phyloP scores from a whole-genome alignment of 2,329 filamentous ascomycete genomes.

The Talaromyces marneffei region DNA sequence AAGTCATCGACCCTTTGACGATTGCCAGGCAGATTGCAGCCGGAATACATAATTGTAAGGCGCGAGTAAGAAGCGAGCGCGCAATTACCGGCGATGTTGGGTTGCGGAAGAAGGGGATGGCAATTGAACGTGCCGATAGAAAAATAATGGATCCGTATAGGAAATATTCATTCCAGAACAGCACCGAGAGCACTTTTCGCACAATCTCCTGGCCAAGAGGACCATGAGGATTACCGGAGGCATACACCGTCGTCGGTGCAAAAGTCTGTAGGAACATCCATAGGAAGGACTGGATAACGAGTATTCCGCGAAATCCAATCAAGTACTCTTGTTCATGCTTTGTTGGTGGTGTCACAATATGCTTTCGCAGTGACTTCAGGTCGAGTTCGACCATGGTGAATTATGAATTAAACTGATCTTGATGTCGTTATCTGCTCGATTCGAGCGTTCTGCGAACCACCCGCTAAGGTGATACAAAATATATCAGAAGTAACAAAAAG shows the following conservation, averaged over 20 bases:
- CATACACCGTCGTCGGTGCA: constrained; percentile 37
- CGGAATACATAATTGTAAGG: constrained; percentile 39
- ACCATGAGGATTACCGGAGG: constrained; percentile 29
- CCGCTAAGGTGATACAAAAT: background rate
- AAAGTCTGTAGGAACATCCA: constrained; percentile 44
- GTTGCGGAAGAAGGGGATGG: constrained; percentile 38
- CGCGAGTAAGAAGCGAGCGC: constrained; percentile 38
- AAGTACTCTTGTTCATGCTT: constrained; percentile 34
- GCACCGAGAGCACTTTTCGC: constrained; percentile 41
- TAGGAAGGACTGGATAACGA: constrained; percentile 40
- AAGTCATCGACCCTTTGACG: constrained; percentile 21
- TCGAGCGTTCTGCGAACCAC: background rate
- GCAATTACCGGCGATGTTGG: constrained; percentile 31
- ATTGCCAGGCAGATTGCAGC: constrained; percentile 38
- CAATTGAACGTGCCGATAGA: constrained; percentile 40
- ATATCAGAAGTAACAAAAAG: background rate
- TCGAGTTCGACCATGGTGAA: constrained; percentile 3
- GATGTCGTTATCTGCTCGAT: background rate
- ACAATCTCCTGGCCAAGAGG: constrained; percentile 38
- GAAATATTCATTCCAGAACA: constrained; percentile 43
- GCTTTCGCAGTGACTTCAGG: constrained; percentile 6
- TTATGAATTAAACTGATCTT: background rate
- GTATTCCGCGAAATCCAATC: constrained; percentile 20
- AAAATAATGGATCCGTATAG: constrained; percentile 45
- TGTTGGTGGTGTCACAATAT: constrained; percentile 14